These are phyloP conservation scores for Vitis vinifera DNA, from an alignment of 164 flowering plant genomes.

Conservation along the genomic window DNA sequence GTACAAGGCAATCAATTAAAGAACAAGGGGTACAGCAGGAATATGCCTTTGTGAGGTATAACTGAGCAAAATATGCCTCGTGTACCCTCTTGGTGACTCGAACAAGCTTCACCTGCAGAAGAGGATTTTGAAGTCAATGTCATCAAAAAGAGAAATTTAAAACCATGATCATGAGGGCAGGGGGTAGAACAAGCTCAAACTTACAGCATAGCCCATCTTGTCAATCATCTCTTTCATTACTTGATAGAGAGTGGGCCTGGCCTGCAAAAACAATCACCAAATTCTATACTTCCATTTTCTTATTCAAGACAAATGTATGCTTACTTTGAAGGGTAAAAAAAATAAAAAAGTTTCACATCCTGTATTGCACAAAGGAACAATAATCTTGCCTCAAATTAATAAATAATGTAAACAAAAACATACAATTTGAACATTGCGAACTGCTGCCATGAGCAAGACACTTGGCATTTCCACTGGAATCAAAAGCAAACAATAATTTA, in stretches of 20 bases:
- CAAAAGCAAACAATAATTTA: constrained; percentile 14
- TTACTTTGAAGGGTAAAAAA: no score
- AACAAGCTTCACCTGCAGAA: constrained; percentile 79
- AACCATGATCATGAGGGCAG: background rate
- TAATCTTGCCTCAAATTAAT: background rate
- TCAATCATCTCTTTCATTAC: constrained; percentile 90
- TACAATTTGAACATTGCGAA: constrained; percentile 94
- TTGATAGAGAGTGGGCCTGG: constrained; percentile 93
- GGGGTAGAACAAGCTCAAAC: constrained; percentile 10
- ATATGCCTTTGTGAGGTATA: constrained; percentile 74
- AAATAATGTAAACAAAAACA: constrained; percentile 22
- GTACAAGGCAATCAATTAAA: constrained; percentile 2
- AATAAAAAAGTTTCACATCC: no score
- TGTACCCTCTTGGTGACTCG: constrained; percentile 96
- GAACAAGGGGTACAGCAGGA: background rate
- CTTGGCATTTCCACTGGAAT: constrained; percentile 99
- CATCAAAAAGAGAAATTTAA: background rate
- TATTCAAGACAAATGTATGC: background rate
- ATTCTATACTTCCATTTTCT: background rate
- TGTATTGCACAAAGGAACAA: background rate
- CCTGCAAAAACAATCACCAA: constrained; percentile 45
- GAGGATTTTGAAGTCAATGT: background rate
- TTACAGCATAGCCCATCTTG: constrained; percentile 89
- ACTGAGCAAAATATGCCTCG: constrained; percentile 93
- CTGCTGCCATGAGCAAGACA: constrained; percentile 93